These are phyloP conservation scores for Sporothrix dimorphospora DNA, from an alignment of 2,329 filamentous ascomycete genomes.

Conservation along the genomic window DNA sequence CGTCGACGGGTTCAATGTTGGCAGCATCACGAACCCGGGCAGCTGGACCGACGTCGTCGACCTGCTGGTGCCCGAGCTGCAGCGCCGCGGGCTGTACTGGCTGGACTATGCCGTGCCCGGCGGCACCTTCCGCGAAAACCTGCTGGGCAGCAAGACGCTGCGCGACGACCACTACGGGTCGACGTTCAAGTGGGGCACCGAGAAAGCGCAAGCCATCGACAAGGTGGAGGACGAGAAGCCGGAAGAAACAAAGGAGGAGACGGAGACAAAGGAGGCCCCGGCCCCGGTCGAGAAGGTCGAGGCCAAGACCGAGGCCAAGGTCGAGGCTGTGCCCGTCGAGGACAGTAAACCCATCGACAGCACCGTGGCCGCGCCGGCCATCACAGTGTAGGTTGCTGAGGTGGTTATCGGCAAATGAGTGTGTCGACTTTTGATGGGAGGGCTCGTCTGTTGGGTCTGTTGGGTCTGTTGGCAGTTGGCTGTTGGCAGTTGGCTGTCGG, in stretches of 20 bases:
- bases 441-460: not conserved
- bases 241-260: not conserved
- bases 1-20: constrained; percentile 76
- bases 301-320: not conserved
- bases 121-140: constrained; percentile 24
- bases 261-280: not conserved
- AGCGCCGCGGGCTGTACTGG: constrained; percentile 48
- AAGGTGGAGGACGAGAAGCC: not conserved
- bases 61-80: constrained; percentile 64
- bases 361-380: constrained; percentile 11
- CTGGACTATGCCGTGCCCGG: constrained; percentile 24
- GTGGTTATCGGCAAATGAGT: not conserved
- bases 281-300: not conserved
- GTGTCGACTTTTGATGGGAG: too few species aligned
- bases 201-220: constrained; percentile 11
- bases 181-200: constrained; percentile 22
- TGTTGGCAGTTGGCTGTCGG: too few species aligned
- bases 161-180: constrained; percentile 23
- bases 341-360: constrained; percentile 23
- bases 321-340: constrained; percentile 5
- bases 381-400: not conserved
- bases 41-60: constrained; percentile 67
- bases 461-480: constrained; percentile 18
- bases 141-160: constrained; percentile 16
- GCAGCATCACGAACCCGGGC: constrained; percentile 51